Base-by-base conservation (phyloP, 2,329 filamentous ascomycete genomes). In the Colletotrichum sp. region DNA sequence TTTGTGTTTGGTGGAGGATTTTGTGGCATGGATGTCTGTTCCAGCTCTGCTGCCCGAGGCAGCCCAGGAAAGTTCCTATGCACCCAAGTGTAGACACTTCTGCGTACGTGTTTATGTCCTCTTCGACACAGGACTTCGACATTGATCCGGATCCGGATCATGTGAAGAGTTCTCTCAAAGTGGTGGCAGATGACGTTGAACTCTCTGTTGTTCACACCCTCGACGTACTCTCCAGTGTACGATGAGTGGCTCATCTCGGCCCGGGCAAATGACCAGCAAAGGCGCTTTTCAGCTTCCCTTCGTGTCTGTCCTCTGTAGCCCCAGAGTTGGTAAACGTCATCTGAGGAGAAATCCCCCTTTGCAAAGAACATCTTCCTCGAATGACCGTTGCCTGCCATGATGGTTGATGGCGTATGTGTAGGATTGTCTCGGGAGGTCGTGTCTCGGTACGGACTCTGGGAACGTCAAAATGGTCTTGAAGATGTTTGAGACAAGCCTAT, bases 231-330 rank as follows among this genome's bases (percentile, higher is more conserved):
- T 52, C 44, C 44, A 21, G 0, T 5, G 10, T 13, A 4, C 10
- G 0, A 3, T 52, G 10, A 0, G n/a, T 1, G 18, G 44, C 9
- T 1, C 4, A 44, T 18, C 16, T 44, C 16, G 44, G 10, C 5
- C 44, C 6, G n/a, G n/a, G 1, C 44, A 21, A 7, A 8, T 13
- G 6, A 21, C 44, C 44, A 52, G 44, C 2, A 12, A 52, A 13
- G 44, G 16, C 44, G 44, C 3, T 1, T 21, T 13, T 6, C 2
- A 2, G n/a, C n/a, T 18, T 52, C n/a, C 10, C 0, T 1, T 52
- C 4, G 44, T 1, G n/a, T 10, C 2, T 12, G 10, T 52, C n/a
- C n/a, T 52, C 10, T 12, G n/a, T 52, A 21, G 10, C n/a, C 44
- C n/a, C 18, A 21, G 44, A 21, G n/a, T 4, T 49, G 0, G 39